Evolutionary conservation across 441 rosid genomes (phyloP), one percentile per base, ranked within the genome.

Genomic region (Pelargonium australe): DNA sequence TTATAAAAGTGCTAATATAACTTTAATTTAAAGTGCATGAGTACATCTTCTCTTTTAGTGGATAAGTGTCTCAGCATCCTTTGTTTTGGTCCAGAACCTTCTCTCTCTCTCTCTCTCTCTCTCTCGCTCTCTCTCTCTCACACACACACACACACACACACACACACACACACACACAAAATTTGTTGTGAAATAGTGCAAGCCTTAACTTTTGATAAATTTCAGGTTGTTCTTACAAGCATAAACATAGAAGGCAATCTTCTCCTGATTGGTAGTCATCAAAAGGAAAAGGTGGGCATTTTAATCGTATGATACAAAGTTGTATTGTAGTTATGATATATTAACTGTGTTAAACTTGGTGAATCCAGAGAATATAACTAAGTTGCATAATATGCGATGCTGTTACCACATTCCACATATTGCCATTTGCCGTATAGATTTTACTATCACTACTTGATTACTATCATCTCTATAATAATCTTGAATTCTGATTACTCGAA

Each of bases 161-260:
- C 41, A 7, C 8, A 28, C 1, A 2, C 34, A 40, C 43, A 40
- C 41, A 7, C 8, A 37, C 43, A 40, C 25, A 69, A 10, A 20
- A 31, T 11, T 66, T 51, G 51, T 64, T 55, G 41, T 17, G 40
- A 57, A 60, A 28, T 12, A 43, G 62, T 19, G 5, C 7, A 8
- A 57, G 20, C 62, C 20, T 6, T 63, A 12, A 9, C 5, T 65
- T 75, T 58, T 72, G 65, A 69, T 72, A 47, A 13, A 41, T 82
- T 64, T 79, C 91, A 95, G 99, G 97, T 95, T 76, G 92, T 92
- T 72, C 86, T 95, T 70, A 95, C 99, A 75, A 90, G 99, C 88
- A 92, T 95, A 65, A 87, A 79, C 68, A 80, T 90, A 70, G 83
- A 88, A 63, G 96, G 93, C 62, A 80, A 75, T 82, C 91, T 95